These are phyloP conservation scores for Graphilbum ipis-grandicollis DNA, from an alignment of 2,329 filamentous ascomycete genomes.

Conservation along the genomic window DNA sequence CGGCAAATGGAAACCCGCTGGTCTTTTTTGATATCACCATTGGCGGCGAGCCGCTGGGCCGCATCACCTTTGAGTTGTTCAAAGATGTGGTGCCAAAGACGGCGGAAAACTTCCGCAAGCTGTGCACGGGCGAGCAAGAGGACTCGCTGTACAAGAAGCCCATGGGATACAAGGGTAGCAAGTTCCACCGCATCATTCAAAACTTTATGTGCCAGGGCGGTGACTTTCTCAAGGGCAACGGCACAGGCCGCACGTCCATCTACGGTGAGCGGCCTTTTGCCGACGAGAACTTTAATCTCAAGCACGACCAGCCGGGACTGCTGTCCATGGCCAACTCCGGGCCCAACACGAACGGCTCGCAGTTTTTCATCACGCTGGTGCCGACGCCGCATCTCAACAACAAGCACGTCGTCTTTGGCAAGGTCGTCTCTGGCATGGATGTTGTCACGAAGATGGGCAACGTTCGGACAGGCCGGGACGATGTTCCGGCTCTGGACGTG, in stretches of 20 bases:
- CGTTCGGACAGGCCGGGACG: constrained; percentile 65
- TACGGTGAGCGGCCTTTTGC: constrained; percentile 73
- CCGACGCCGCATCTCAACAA: constrained; percentile 74
- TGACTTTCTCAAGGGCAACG: constrained; percentile 80
- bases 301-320: constrained; percentile 64
- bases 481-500: constrained; percentile 74
- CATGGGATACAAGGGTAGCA: constrained; percentile 86
- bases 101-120: constrained; percentile 92
- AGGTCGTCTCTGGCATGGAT: constrained; percentile 78
- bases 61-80: constrained; percentile 84
- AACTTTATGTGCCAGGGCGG: constrained; percentile 97
- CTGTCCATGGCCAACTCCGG: constrained; percentile 96
- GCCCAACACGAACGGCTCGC: constrained; percentile 80
- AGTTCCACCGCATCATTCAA: constrained; percentile 89
- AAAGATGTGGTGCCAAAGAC: constrained; percentile 70
- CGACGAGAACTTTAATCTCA: constrained; percentile 76
- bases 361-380: constrained; percentile 94
- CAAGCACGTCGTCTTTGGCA: constrained; percentile 93
- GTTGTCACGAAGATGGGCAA: constrained; percentile 85
- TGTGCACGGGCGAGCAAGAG: constrained; percentile 88
- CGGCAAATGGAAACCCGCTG: background rate
- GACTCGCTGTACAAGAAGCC: constrained; percentile 57
- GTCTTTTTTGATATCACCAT: background rate
- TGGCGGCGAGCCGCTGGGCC: constrained; percentile 60
- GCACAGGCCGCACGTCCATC: constrained; percentile 74